Conservation (phyloP, 148 eudicot species). For the Rhododendron ferrugineum region DNA sequence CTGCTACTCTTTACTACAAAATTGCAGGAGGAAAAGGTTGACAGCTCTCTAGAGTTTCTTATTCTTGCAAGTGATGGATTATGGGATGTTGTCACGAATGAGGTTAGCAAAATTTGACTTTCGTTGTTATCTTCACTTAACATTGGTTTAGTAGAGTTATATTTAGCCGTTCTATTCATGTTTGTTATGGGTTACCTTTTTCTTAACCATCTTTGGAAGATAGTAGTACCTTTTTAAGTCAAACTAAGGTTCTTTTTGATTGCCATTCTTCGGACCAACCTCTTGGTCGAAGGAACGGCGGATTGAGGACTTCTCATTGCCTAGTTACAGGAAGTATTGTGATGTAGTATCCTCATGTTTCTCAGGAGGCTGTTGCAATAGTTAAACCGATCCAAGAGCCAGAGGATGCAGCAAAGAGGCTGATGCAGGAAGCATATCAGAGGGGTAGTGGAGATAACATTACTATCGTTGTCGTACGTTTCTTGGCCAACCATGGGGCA, state of each 20-base stretch:
- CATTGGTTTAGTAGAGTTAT: neutral
- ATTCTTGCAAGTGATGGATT: slow-evolving; percentile 94
- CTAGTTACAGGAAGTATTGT: neutral
- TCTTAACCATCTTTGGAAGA: neutral
- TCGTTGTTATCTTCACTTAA: neutral
- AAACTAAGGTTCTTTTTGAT: neutral
- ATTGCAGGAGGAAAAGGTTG: slow-evolving; percentile 76
- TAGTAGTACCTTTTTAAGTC: neutral
- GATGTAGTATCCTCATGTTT: neutral
- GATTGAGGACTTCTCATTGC: neutral
- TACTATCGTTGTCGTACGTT: slow-evolving; percentile 72
- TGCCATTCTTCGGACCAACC: neutral
- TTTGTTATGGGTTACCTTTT: neutral
- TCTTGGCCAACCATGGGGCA: slow-evolving; percentile 30
- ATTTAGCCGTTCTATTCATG: neutral
- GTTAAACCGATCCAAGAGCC: slow-evolving; percentile 69
- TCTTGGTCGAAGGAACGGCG: neutral
- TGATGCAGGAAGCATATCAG: slow-evolving; percentile 82
- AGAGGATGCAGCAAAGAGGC: slow-evolving; percentile 77
- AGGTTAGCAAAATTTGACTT: slow-evolving; percentile 30
- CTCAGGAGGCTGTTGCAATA: slow-evolving; percentile 80
- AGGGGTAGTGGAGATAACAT: slow-evolving; percentile 89
- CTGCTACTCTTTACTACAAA: neutral
- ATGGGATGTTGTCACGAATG: slow-evolving; percentile 91
- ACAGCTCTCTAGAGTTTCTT: slow-evolving; percentile 80